phyloP scores from a whole-genome alignment of 768 basidiomycete genomes.

The Lactarius sp. region DNA sequence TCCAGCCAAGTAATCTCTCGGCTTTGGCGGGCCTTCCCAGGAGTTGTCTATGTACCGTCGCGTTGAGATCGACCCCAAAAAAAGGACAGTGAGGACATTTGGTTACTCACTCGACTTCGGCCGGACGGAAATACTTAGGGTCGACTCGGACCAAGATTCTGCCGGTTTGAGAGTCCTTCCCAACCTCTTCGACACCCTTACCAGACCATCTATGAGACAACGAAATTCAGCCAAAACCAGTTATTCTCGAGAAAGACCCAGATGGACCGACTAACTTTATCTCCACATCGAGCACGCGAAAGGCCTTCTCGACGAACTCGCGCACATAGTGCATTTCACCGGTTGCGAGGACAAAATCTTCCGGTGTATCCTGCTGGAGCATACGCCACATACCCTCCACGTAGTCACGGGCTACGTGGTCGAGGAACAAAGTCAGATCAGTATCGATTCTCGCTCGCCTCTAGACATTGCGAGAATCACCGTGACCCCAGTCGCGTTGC shows the following conservation, averaged over 20 bases:
- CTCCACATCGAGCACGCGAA: conserved; percentile 58
- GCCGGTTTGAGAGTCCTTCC: conserved; percentile 62
- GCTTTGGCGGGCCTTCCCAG: conserved; percentile 89
- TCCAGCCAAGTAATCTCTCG: conserved; percentile 85
- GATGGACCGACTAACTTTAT: conserved; percentile 47
- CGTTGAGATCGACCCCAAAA: conserved; percentile 1
- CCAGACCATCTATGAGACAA: conserved; percentile 61
- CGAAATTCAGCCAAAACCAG: conserved; percentile 11
- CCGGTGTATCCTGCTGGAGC: conserved; percentile 77
- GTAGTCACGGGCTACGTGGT: conserved; percentile 66
- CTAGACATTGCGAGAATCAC: conserved; percentile 39
- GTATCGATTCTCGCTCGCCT: background rate
- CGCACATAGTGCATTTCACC: conserved; percentile 94
- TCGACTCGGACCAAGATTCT: conserved; percentile 81
- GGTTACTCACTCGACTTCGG: conserved; percentile 81
- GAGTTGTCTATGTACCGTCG: conserved; percentile 50
- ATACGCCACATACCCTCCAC: conserved; percentile 98
- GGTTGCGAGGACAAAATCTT: conserved; percentile 93
- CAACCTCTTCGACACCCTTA: conserved; percentile 71
- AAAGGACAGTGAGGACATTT: conserved; percentile 27
- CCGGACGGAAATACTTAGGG: conserved; percentile 86
- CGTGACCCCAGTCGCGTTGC: conserved; percentile 97
- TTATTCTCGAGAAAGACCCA: background rate
- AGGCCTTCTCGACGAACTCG: conserved; percentile 89
- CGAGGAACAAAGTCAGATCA: background rate